Evolutionary conservation across 2,329 filamentous ascomycete species (phyloP).

Genomic region (Epichloe sibirici): DNA sequence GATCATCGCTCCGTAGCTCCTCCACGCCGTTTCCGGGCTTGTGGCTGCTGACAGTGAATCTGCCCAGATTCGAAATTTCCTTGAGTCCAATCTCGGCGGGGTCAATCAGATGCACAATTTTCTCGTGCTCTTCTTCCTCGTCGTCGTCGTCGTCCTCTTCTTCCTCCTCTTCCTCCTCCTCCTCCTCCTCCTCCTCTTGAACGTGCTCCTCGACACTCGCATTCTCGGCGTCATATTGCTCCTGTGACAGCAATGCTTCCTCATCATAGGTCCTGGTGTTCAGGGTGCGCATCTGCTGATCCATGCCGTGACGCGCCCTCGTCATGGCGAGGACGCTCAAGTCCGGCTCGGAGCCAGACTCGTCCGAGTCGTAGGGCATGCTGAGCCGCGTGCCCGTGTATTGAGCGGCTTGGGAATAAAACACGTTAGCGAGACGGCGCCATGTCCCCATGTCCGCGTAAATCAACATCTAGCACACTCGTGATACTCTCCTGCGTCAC

Average conservation of each 20-base stretch:
- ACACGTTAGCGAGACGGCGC: slow-evolving; percentile 8
- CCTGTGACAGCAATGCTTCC: slow-evolving; percentile 16
- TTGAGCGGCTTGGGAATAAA: slow-evolving; percentile 14
- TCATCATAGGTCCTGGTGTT: slow-evolving; percentile 19
- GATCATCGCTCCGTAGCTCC: slow-evolving; percentile 62
- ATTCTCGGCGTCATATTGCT: slow-evolving; percentile 21
- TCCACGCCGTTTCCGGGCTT: slow-evolving; percentile 72
- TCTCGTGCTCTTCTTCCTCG: slow-evolving; percentile 25
- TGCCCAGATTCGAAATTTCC: slow-evolving; percentile 74
- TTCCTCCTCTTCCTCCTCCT: slow-evolving; percentile 22
- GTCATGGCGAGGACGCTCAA: slow-evolving; percentile 24
- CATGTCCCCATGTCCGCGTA: not conserved
- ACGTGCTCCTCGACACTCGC: slow-evolving; percentile 15
- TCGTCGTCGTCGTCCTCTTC: slow-evolving; percentile 19
- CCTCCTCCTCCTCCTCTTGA: slow-evolving; percentile 21
- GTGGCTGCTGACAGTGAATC: slow-evolving; percentile 70
- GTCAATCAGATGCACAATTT: slow-evolving; percentile 35
- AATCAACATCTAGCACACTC: no score
- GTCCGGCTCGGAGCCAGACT: slow-evolving; percentile 25
- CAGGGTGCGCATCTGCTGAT: slow-evolving; percentile 13
- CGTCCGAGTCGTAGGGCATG: slow-evolving; percentile 25
- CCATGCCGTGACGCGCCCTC: slow-evolving; percentile 14
- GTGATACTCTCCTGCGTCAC: no score
- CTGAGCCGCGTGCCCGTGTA: slow-evolving; percentile 21
- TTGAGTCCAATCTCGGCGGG: slow-evolving; percentile 48